phyloP scores from a whole-genome alignment of 768 basidiomycete species.

The Cytidiella melzeri region DNA sequence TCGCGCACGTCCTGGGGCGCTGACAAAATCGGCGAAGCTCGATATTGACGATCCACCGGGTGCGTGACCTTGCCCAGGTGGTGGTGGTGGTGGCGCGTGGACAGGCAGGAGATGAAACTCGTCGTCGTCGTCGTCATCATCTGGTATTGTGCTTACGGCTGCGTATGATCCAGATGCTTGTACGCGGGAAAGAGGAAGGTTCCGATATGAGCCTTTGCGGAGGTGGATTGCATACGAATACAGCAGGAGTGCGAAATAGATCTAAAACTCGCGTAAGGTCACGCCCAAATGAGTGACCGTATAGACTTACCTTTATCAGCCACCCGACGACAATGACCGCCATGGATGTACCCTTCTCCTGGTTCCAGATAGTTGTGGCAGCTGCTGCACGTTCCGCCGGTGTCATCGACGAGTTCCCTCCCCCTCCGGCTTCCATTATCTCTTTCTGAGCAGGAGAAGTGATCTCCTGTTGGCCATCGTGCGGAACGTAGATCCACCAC shows the following conservation, averaged over 20 bases:
- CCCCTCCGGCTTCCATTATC: slow-evolving; percentile 58
- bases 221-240: slow-evolving; percentile 95
- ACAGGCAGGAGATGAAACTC: slow-evolving; percentile 66
- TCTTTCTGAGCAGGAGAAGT: slow-evolving; percentile 88
- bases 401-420: slow-evolving; percentile 43
- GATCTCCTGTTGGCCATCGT: slow-evolving; percentile 76
- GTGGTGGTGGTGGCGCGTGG: slow-evolving; percentile 32
- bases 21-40: slow-evolving; percentile 60
- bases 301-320: slow-evolving; percentile 70
- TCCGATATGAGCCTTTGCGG: slow-evolving; percentile 83
- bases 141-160: slow-evolving; percentile 35
- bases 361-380: slow-evolving; percentile 81
- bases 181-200: slow-evolving; percentile 48
- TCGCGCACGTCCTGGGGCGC: slow-evolving; percentile 36
- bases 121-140: slow-evolving; percentile 54
- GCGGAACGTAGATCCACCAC: slow-evolving; percentile 91
- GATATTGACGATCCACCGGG: slow-evolving; percentile 35
- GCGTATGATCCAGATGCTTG: slow-evolving; percentile 21
- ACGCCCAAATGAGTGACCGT: background rate
- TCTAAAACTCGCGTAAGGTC: slow-evolving; percentile 34
- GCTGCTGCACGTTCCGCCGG: slow-evolving; percentile 62
- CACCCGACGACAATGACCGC: slow-evolving; percentile 77
- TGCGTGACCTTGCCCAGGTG: slow-evolving; percentile 9
- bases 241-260: slow-evolving; percentile 84
- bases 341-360: slow-evolving; percentile 80